Base-by-base conservation (phyloP, 768 basidiomycete genomes). In the Basidioascus undulatus region DNA sequence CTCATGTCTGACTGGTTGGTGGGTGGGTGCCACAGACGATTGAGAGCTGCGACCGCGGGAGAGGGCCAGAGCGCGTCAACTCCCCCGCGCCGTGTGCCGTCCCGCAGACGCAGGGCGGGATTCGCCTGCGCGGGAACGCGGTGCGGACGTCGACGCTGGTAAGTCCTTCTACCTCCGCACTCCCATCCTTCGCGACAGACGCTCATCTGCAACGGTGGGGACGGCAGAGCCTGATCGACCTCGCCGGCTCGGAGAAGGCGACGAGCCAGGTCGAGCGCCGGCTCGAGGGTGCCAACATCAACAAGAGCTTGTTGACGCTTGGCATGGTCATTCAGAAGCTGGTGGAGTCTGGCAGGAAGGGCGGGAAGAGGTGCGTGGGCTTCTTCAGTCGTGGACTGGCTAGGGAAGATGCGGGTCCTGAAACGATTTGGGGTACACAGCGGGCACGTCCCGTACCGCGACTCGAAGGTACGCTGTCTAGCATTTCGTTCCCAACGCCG, bases 211-310 rank as follows among this genome's bases (percentile, higher is more conserved):
- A 7, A 1, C 44, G n/a, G 48, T 52, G 6, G 32, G 48, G 6
- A 9, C 16, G 44, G 3, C 48, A 84, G 79, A 84, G 77, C 55
- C 63, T 92, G 36, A 92, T 92, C 44, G 86, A 98, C 65, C 65
- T 98, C 10, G 92, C 92, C 37, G 92, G 92, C 4, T 89, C 84
- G 0, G 92, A 98, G 55, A 83, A 76, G 55, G 89, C 87, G 0
- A 94, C 87, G 0, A 80, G 78, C 1, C 83, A 87, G 57, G 89
- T 87, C 56, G 86, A 94, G 43, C 65, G 92, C 34, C 84, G 84
- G n/a, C 68, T 77, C 34, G 92, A 98, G 57, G 92, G 89, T 11
- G 82, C 79, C 54, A 89, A 86, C 53, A 98, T 96, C 60, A 98
- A 98, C 52, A 64, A 62, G 44, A 60, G 83, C 55, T 64, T 96